Percentiles rank a stretch among this genome's conserved stretches.
Evolutionary conservation across 2,329 filamentous ascomycete genomes (phyloP).

Genomic region (Catunica adiposa): DNA sequence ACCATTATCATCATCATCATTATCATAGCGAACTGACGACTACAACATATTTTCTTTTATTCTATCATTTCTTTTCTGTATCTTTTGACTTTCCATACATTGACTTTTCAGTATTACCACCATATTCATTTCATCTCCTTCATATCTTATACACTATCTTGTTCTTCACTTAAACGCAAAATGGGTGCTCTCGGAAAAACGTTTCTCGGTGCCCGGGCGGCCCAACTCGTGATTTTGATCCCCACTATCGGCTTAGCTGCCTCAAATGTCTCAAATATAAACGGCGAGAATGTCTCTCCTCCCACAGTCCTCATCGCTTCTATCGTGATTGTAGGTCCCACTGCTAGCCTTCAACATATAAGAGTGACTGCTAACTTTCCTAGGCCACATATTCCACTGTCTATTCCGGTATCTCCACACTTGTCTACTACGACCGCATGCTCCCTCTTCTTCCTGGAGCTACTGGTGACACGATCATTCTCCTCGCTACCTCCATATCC

Average conservation of each 20-base stretch:
- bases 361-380: slow-evolving; percentile 15
- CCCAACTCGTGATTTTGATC: slow-evolving; percentile 57
- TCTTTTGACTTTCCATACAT: background rate
- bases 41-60: slow-evolving; percentile 14
- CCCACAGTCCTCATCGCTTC: slow-evolving; percentile 63
- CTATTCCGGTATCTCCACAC: slow-evolving; percentile 64
- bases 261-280: slow-evolving; percentile 68
- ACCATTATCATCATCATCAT: too few species aligned
- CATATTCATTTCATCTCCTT: background rate
- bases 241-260: slow-evolving; percentile 63
- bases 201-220: slow-evolving; percentile 55
- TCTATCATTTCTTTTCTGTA: slow-evolving; percentile 17
- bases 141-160: too few species aligned
- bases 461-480: slow-evolving; percentile 48
- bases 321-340: slow-evolving; percentile 55
- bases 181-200: slow-evolving; percentile 61
- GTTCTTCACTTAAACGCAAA: background rate
- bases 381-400: slow-evolving; percentile 64
- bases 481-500: slow-evolving; percentile 64
- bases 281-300: slow-evolving; percentile 44
- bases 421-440: slow-evolving; percentile 62
- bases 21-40: slow-evolving; percentile 1
- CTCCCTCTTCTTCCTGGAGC: slow-evolving; percentile 57
- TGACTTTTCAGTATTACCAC: background rate
- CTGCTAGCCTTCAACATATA: background rate